phyloP scores from a whole-genome alignment of 352 stramenopile species.

The Nothophytophthora sp. region DNA sequence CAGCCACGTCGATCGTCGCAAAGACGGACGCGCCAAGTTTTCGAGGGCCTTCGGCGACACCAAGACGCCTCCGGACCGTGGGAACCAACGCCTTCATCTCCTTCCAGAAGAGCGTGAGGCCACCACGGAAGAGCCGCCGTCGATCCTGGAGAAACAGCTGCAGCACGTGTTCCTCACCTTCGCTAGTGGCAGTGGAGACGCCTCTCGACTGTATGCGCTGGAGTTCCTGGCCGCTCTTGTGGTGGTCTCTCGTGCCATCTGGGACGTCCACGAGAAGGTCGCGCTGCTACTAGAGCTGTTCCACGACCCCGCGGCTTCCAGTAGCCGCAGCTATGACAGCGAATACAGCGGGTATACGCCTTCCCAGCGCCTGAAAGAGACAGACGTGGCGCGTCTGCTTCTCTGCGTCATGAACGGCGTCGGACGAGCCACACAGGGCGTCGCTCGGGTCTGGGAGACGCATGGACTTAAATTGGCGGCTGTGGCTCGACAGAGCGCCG shows the following conservation, averaged over 20 bases:
- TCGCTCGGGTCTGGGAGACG: conserved; percentile 39
- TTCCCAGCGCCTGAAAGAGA: conserved; percentile 43
- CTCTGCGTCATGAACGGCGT: conserved; percentile 63
- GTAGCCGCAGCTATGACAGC: too few relatives aligned
- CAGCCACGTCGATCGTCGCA: background rate
- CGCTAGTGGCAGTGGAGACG: conserved; percentile 12
- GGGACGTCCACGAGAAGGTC: conserved; percentile 57
- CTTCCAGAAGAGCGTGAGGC: background rate
- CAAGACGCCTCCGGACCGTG: conserved; percentile 37
- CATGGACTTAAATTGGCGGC: conserved; percentile 17
- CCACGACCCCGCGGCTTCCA: conserved; percentile 35
- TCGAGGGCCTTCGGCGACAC: conserved; percentile 28
- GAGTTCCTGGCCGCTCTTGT: conserved; percentile 66
- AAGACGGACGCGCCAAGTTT: conserved; percentile 4
- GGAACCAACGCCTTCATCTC: conserved; percentile 9
- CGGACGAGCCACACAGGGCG: conserved; percentile 46
- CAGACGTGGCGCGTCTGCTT: conserved; percentile 54
- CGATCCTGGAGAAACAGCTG: conserved; percentile 51
- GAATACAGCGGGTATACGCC: conserved; percentile 5
- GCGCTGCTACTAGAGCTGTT: conserved; percentile 58
- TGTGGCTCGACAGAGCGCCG: conserved; percentile 22
- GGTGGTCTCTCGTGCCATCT: conserved; percentile 63
- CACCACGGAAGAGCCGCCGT: conserved; percentile 5
- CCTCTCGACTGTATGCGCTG: conserved; percentile 52
- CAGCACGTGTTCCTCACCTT: conserved; percentile 71